A percentile compares a stretch with the other conserved stretches of the same genome.
phyloP scores from a whole-genome alignment of 305 asterid genomes.

The Plantago coronopus region DNA sequence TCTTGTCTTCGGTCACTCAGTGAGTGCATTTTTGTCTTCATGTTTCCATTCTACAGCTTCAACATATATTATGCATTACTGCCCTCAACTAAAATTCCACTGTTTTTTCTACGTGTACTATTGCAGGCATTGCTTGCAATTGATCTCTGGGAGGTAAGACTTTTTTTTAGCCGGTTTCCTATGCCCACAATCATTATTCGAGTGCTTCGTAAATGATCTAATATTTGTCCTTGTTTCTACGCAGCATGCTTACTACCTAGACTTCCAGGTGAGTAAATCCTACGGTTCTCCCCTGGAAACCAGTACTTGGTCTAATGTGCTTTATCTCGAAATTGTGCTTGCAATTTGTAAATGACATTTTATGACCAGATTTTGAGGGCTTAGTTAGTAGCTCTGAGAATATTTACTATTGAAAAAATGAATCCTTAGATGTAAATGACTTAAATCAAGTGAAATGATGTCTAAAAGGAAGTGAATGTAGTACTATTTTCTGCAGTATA shows the following conservation, averaged over 20 bases:
- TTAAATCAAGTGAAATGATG: too few relatives aligned
- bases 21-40: slow-evolving; percentile 32
- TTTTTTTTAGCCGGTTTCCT: not conserved
- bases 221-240: slow-evolving; percentile 19
- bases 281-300: not conserved
- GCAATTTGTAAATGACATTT: too few relatives aligned
- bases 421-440: too few relatives aligned
- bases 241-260: slow-evolving; percentile 95
- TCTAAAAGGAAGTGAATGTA: not conserved
- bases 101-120: slow-evolving; percentile 21
- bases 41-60: not conserved
- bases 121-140: slow-evolving; percentile 92
- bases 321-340: too few relatives aligned
- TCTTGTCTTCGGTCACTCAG: slow-evolving; percentile 86
- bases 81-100: not conserved
- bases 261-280: slow-evolving; percentile 59
- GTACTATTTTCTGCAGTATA: not conserved
- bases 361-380: too few relatives aligned
- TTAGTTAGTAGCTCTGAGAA: too few relatives aligned
- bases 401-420: too few relatives aligned
- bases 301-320: too few relatives aligned
- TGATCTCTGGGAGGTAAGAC: slow-evolving; percentile 95
- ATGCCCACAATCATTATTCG: not conserved
- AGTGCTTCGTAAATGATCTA: slow-evolving; percentile 3
- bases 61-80: not conserved